phyloP scores from a whole-genome alignment of 2,329 filamentous ascomycete species.

The Cryphonectria parasitica region DNA sequence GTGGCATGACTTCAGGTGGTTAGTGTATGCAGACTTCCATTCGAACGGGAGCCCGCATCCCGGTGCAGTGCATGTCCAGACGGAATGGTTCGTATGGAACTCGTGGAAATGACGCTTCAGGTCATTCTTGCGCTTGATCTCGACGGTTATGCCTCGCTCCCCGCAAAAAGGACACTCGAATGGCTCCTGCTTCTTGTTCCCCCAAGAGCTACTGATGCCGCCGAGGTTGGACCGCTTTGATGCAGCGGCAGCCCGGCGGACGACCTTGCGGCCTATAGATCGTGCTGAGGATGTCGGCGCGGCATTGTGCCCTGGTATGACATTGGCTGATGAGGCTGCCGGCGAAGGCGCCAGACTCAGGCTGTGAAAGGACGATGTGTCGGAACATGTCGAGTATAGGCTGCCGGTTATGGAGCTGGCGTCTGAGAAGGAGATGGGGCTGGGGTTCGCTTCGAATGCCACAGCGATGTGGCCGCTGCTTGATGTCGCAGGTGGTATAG shows the following conservation, averaged over 20 bases:
- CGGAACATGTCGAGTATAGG: conserved; percentile 42
- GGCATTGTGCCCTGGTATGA: conserved; percentile 32
- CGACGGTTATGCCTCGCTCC: conserved; percentile 45
- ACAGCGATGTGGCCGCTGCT: conserved; percentile 27
- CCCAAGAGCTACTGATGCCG: conserved; percentile 28
- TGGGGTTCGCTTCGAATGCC: conserved; percentile 29
- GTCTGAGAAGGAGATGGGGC: conserved; percentile 41
- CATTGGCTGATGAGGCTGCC: conserved; percentile 30
- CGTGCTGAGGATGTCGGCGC: conserved; percentile 26
- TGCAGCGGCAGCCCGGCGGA: conserved; percentile 28
- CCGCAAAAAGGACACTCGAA: conserved; percentile 45
- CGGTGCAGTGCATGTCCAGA: conserved; percentile 50
- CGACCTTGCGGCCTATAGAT: conserved; percentile 28
- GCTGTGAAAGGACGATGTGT: conserved; percentile 30
- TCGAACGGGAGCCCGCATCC: conserved; percentile 51
- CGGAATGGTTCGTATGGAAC: conserved; percentile 51
- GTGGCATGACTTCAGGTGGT: conserved; percentile 50
- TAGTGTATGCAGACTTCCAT: conserved; percentile 53
- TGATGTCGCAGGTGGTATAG: conserved; percentile 26
- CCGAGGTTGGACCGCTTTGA: conserved; percentile 29
- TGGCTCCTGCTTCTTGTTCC: conserved; percentile 29
- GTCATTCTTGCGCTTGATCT: conserved; percentile 52
- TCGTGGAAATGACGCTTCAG: conserved; percentile 54
- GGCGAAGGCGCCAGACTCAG: conserved; percentile 28
- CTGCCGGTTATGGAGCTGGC: conserved; percentile 45